phyloP scores from a whole-genome alignment of 192 early-diverging fungal genomes.

The Backusella sp. region DNA sequence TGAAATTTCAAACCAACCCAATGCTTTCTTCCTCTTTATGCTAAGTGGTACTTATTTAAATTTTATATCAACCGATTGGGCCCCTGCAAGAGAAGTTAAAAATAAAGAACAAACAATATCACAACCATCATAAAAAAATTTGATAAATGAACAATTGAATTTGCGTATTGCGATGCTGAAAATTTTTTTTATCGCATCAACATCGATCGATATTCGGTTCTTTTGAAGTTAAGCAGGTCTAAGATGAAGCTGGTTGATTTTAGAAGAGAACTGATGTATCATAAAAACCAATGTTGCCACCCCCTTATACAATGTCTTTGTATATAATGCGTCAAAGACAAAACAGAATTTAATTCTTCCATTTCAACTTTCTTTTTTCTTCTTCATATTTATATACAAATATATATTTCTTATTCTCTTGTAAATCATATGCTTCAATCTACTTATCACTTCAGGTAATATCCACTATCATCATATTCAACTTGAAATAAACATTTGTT shows the following conservation, averaged over 20 bases:
- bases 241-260: slow-evolving; percentile 5
- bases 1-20: not conserved
- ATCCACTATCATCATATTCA: not conserved
- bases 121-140: not conserved
- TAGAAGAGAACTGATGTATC: not conserved
- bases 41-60: not conserved
- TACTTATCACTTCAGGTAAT: slow-evolving; percentile 2
- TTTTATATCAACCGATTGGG: not conserved
- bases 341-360: not conserved
- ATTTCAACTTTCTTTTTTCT: not conserved
- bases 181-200: not conserved
- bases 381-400: not conserved
- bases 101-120: not conserved
- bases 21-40: not conserved
- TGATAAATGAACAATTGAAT: not conserved
- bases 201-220: not conserved
- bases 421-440: not conserved
- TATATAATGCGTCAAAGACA: not conserved
- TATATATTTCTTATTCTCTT: not conserved
- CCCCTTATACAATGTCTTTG: not conserved
- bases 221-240: not conserved
- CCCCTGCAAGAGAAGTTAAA: not conserved
- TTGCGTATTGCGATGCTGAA: not conserved
- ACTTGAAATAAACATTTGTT: not conserved
- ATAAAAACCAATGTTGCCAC: not conserved